Conservation (phyloP, 2,329 filamentous ascomycete genomes). For the Xylariaceae sp. region DNA sequence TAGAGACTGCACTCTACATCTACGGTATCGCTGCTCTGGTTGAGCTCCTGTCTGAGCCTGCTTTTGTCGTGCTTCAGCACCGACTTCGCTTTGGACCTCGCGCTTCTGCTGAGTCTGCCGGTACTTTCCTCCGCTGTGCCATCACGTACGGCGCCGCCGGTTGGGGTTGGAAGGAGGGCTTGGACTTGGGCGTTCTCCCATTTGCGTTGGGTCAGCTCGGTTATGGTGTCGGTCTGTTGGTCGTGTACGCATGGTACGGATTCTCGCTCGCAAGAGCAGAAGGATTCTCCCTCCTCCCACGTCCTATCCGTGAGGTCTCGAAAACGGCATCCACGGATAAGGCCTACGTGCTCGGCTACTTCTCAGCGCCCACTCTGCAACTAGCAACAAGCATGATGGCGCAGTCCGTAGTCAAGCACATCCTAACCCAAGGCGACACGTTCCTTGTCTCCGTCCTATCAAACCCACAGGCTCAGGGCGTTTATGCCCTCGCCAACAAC, state of each 20-base stretch:
- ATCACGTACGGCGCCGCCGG: slow-evolving; percentile 67
- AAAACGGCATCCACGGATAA: neutral
- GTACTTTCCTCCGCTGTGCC: slow-evolving; percentile 71
- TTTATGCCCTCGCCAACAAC: slow-evolving; percentile 90
- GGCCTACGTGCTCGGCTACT: slow-evolving; percentile 52
- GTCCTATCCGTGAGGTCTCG: slow-evolving; percentile 31
- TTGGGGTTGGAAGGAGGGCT: slow-evolving; percentile 48
- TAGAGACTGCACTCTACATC: slow-evolving; percentile 48
- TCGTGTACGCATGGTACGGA: slow-evolving; percentile 65
- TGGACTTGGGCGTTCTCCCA: slow-evolving; percentile 69
- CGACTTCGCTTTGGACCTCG: slow-evolving; percentile 73
- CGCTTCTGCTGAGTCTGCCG: slow-evolving; percentile 75
- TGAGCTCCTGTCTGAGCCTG: slow-evolving; percentile 81
- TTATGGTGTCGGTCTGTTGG: slow-evolving; percentile 64
- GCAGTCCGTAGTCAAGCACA: slow-evolving; percentile 84
- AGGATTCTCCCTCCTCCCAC: slow-evolving; percentile 64
- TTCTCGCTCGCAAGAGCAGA: slow-evolving; percentile 48
- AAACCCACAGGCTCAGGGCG: slow-evolving; percentile 74
- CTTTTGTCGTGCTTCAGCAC: slow-evolving; percentile 82
- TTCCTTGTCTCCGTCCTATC: slow-evolving; percentile 78
- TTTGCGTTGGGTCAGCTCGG: slow-evolving; percentile 82
- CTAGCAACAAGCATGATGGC: slow-evolving; percentile 78
- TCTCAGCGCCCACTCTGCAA: slow-evolving; percentile 64
- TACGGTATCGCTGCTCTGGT: slow-evolving; percentile 56
- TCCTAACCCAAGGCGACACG: slow-evolving; percentile 91